These are phyloP conservation scores for Fusarium compactum DNA, from an alignment of 2,329 filamentous ascomycete species.

Conservation along the genomic window DNA sequence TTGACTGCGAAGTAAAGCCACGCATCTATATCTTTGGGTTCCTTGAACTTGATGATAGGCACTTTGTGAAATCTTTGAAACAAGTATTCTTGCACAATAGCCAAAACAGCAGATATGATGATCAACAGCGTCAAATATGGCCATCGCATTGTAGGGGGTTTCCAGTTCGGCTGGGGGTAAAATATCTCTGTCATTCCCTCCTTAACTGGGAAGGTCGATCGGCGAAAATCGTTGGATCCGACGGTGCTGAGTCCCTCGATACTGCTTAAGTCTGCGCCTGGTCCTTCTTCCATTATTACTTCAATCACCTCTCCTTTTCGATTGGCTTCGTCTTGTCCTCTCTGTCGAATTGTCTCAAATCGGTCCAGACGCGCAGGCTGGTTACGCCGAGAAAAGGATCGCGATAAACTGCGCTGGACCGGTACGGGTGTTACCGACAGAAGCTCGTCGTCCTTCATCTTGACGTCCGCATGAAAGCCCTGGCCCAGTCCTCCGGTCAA, in stretches of 20 bases:
- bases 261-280: conserved; percentile 64
- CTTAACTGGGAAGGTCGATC: conserved; percentile 54
- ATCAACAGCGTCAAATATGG: conserved; percentile 69
- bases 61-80: conserved; percentile 61
- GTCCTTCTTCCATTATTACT: conserved; percentile 61
- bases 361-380: conserved; percentile 46
- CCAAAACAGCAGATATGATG: conserved; percentile 65
- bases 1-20: conserved; percentile 71
- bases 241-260: conserved; percentile 59
- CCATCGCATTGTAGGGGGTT: conserved; percentile 73
- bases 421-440: conserved; percentile 52
- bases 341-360: conserved; percentile 59
- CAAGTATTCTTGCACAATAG: conserved; percentile 65
- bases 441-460: conserved; percentile 64
- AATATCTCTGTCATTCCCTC: conserved; percentile 62
- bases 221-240: conserved; percentile 50
- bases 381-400: conserved; percentile 57
- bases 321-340: conserved; percentile 70
- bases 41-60: conserved; percentile 63
- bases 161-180: conserved; percentile 75
- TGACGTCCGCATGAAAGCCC: conserved; percentile 63
- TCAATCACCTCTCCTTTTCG: conserved; percentile 70
- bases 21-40: conserved; percentile 63
- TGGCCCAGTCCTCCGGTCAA: conserved; percentile 70
- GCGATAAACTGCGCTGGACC: conserved; percentile 53